A percentile compares a stretch with the other conserved stretches of the same genome.
Evolutionary conservation across 2,329 filamentous ascomycete species (phyloP).

Genomic region (Annulohypoxylon truncatum): DNA sequence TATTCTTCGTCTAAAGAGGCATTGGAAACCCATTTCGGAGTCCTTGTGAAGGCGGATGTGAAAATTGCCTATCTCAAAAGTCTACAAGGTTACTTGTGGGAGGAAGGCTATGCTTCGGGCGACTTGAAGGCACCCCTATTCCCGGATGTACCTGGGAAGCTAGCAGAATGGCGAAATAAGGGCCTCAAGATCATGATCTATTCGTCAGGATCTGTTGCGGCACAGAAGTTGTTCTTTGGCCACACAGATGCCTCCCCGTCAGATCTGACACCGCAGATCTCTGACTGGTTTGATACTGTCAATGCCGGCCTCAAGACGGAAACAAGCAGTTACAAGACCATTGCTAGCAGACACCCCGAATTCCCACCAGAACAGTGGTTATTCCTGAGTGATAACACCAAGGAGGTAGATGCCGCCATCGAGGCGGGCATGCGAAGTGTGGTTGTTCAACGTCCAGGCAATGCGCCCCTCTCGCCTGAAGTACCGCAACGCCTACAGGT

Average conservation of each 20-base stretch:
- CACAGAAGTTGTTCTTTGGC: slow-evolving; percentile 82
- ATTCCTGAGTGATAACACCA: slow-evolving; percentile 85
- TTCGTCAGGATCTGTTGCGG: slow-evolving; percentile 82
- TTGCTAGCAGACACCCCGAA: slow-evolving; percentile 63
- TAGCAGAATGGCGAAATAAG: slow-evolving; percentile 67
- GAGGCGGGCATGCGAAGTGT: slow-evolving; percentile 72
- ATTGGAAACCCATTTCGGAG: slow-evolving; percentile 74
- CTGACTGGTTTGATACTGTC: slow-evolving; percentile 81
- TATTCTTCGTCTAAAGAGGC: slow-evolving; percentile 67
- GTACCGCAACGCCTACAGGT: slow-evolving; percentile 53
- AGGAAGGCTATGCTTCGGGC: slow-evolving; percentile 76
- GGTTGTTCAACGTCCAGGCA: slow-evolving; percentile 75
- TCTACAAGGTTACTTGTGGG: slow-evolving; percentile 84
- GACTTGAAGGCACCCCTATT: slow-evolving; percentile 79
- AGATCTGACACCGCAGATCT: slow-evolving; percentile 70
- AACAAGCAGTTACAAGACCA: slow-evolving; percentile 73
- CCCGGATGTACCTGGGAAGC: slow-evolving; percentile 74
- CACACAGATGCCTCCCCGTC: slow-evolving; percentile 69
- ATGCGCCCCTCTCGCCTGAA: slow-evolving; percentile 68
- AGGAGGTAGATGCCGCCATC: slow-evolving; percentile 72
- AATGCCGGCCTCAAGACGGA: slow-evolving; percentile 82
- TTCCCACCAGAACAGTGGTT: slow-evolving; percentile 67
- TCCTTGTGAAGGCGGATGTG: slow-evolving; percentile 77
- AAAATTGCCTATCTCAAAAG: slow-evolving; percentile 83
- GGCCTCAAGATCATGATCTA: slow-evolving; percentile 78